These are phyloP conservation scores for Histomonas meleagridis DNA, from an alignment of 208 protist genomes.

Conservation along the genomic window DNA sequence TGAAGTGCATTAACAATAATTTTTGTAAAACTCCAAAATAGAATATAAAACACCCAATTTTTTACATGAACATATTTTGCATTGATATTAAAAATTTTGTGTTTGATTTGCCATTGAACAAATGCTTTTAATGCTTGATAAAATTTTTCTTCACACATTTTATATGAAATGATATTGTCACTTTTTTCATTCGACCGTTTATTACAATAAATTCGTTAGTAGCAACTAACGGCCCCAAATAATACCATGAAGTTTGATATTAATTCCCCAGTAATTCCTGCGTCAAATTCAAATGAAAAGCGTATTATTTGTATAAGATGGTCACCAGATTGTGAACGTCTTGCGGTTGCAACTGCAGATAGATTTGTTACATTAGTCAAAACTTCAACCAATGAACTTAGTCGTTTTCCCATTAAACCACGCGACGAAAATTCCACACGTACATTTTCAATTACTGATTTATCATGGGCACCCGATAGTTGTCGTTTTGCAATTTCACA, in stretches of 20 bases:
- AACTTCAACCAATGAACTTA: background rate
- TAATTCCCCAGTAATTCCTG: background rate
- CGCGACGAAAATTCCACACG: background rate
- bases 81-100: too few relatives aligned
- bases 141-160: too few relatives aligned
- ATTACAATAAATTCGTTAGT: too few relatives aligned
- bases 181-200: too few relatives aligned
- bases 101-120: too few relatives aligned
- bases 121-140: too few relatives aligned
- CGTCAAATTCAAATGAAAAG: background rate
- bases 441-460: background rate
- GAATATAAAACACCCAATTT: too few relatives aligned
- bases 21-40: too few relatives aligned
- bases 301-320: background rate
- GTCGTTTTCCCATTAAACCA: slow-evolving; percentile 6
- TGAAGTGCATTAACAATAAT: too few relatives aligned
- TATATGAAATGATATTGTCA: too few relatives aligned
- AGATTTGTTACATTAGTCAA: background rate
- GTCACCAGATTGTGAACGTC: background rate
- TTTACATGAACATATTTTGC: too few relatives aligned
- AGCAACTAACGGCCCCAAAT: too few relatives aligned
- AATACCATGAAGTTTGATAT: slow-evolving; percentile 36
- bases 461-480: background rate
- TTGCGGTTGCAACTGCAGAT: slow-evolving; percentile 25
- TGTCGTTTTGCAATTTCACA: background rate